Percentiles rank a stretch among this genome's conserved stretches.
Conservation (phyloP, 140 eudicot genomes). For the Oenanthe javanica region DNA sequence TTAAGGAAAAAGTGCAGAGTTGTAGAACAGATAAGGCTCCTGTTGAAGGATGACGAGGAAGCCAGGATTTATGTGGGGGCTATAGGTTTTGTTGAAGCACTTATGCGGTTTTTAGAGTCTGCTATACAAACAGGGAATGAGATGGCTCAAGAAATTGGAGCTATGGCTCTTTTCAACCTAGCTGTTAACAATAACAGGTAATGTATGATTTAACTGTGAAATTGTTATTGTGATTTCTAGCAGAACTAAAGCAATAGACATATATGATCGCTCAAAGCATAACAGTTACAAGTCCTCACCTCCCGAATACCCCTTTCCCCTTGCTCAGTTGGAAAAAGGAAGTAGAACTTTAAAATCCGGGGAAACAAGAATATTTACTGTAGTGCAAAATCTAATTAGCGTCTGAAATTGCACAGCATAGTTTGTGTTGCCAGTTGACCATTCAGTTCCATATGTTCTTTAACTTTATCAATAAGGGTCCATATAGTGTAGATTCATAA, state of each 20-base stretch:
- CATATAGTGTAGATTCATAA: background rate
- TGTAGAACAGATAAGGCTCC: conserved; percentile 64
- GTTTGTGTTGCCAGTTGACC: background rate
- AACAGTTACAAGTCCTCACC: background rate
- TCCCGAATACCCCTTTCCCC: background rate
- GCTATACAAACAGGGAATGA: conserved; percentile 44
- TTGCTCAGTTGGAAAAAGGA: background rate
- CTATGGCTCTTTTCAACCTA: conserved; percentile 94
- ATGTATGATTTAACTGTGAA: background rate
- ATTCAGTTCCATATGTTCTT: background rate
- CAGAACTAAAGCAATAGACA: background rate
- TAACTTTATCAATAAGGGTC: background rate
- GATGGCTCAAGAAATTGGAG: conserved; percentile 74
- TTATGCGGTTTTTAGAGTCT: conserved; percentile 49
- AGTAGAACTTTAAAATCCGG: background rate
- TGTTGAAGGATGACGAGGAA: conserved; percentile 91
- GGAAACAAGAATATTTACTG: too few relatives aligned
- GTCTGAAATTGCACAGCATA: background rate
- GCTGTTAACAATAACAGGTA: conserved; percentile 91
- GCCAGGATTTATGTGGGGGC: conserved; percentile 83
- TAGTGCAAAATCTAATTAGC: background rate
- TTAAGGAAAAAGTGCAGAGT: conserved; percentile 49
- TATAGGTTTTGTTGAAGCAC: conserved; percentile 84
- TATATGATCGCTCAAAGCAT: background rate
- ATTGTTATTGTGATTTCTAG: background rate